Base-by-base conservation (phyloP, 345 rosid species). In the Bruguiera gymnorhiza region DNA sequence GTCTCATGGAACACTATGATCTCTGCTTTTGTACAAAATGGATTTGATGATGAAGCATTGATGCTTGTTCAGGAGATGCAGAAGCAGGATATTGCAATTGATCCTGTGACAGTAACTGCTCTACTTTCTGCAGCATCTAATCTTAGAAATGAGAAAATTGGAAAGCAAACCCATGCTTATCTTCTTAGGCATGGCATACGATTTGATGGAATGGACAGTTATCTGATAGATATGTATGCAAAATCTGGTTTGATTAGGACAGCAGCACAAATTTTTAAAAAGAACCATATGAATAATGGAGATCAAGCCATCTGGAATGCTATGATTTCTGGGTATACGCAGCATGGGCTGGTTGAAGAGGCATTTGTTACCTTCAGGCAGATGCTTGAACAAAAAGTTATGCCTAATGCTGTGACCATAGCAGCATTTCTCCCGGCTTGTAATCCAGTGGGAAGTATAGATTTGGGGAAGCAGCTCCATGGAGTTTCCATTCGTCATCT, bases 281-380 rank as follows among this genome's bases (percentile, higher is more conserved):
- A 68, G 54, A 73, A 73, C 46, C 57, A 52, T 64, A 32, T 63
- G 53, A 67, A 34, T 24, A 80, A 74, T 67, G 74, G 79, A 77
- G 97, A 93, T 83, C 93, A 84, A 68, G 93, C 96, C 71, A 89
- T 89, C 26, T 93, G 96, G 97, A 93, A 93, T 74, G 82, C 97
- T 53, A 87, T 90, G 91, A 77, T 93, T 76, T 83, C 92, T 60
- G 98, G 98, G 50, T 91, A 83, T 78, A 81, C 89, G 0, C 97
- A 89, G 73, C 87, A 89, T 69, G 91, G 86, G 61, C 77, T 81
- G 73, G 64, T 73, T 46, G 86, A 83, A 64, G 91, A 90, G 70
- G 86, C 88, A 19, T 84, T 90, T 67, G 60, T 37, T 66, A 80
- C 81, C 39, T 80, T 89, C 50, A 79, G 75, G 62, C 73, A 79